Evolutionary conservation across 768 basidiomycete genomes (phyloP), one percentile per base, ranked within the genome.

Genomic region (Chlorophyllum brunneum): DNA sequence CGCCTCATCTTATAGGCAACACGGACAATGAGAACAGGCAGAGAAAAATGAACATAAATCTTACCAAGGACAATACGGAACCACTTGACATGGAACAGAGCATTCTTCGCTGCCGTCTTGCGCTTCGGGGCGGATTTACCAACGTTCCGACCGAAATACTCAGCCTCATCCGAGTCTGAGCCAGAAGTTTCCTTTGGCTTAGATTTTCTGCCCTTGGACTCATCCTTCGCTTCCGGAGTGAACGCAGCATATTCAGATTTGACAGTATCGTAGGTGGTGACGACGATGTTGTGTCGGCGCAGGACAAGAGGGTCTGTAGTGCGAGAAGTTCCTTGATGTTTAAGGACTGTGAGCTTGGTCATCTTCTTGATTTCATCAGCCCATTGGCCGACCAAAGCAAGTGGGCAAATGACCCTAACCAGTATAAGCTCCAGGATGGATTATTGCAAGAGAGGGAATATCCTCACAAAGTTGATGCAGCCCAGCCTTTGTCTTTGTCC

Each of bases 351-450:
- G 5, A 95, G 70, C 1, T 74, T 74, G 2, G 76, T 82, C 72
- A 87, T 83, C 59, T 85, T 90, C 47, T 78, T 66, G 40, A 93
- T 83, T 65, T 99, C 95, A 6, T 80, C 74, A 8, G 85, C 85
- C 95, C 95, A 99, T 66, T 99, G 97, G 10, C 80, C 79, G 48
- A 97, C 83, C 10, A 99, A 81, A 11, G 89, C 81, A 10, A 97
- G 77, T 2, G 95, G 95, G 46, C 88, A 90, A 26, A 98, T 72
- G 31, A 98, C 88, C 15, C 95, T 95, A 57, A 20, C 4, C 27
- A 11, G 36, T 34, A 41, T 23, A 45, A 39, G 20, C 6, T 13
- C 59, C 22, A 51, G 50, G 29, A 39, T 6, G 18, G 16, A 27
- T 34, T 31, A 23, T 37, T 16, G 27, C 22, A 42, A 46, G 6